Conservation (phyloP, 2,329 filamentous ascomycete species). For the Sporothrix pseudoabietina region DNA sequence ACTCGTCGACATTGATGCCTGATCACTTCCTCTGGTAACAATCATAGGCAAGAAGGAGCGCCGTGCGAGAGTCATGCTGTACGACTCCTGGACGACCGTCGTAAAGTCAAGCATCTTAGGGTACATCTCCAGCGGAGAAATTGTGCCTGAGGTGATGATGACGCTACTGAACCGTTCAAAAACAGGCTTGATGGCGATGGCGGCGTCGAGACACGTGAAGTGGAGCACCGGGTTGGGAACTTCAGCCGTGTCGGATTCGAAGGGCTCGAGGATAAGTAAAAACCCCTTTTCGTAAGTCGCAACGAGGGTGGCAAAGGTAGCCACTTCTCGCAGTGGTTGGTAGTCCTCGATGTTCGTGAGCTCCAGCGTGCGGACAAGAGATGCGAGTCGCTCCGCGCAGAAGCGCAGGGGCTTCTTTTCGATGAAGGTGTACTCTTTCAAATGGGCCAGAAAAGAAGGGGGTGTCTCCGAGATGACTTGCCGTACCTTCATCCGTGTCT, state of each 20-base stretch:
- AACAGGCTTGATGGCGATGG: constrained; percentile 96
- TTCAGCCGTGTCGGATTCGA: constrained; percentile 90
- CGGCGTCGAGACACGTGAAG: constrained; percentile 94
- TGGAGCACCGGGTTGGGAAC: constrained; percentile 97
- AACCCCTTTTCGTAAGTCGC: constrained; percentile 98
- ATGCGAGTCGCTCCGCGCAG: constrained; percentile 92
- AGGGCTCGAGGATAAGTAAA: constrained; percentile 93
- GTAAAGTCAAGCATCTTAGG: constrained; percentile 96
- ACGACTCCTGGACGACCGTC: constrained; percentile 94
- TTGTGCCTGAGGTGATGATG: constrained; percentile 96
- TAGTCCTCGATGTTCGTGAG: constrained; percentile 98
- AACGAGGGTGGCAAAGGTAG: constrained; percentile 92
- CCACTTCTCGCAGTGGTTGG: constrained; percentile 93
- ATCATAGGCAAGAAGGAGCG: constrained; percentile 98
- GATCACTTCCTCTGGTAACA: constrained; percentile 91
- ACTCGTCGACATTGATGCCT: constrained; percentile 86
- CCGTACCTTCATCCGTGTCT: constrained; percentile 96
- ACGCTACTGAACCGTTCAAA: constrained; percentile 98
- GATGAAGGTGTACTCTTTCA: constrained; percentile 96
- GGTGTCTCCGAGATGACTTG: constrained; percentile 98
- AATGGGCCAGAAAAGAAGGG: constrained; percentile 85
- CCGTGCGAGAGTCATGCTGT: constrained; percentile 92
- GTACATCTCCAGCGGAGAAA: constrained; percentile 97
- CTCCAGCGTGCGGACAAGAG: constrained; percentile 89
- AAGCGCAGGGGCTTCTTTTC: constrained; percentile 94